These are phyloP conservation scores for Spirogloea muscicola DNA, from an alignment of 139 green algal genomes.

Conservation along the genomic window DNA sequence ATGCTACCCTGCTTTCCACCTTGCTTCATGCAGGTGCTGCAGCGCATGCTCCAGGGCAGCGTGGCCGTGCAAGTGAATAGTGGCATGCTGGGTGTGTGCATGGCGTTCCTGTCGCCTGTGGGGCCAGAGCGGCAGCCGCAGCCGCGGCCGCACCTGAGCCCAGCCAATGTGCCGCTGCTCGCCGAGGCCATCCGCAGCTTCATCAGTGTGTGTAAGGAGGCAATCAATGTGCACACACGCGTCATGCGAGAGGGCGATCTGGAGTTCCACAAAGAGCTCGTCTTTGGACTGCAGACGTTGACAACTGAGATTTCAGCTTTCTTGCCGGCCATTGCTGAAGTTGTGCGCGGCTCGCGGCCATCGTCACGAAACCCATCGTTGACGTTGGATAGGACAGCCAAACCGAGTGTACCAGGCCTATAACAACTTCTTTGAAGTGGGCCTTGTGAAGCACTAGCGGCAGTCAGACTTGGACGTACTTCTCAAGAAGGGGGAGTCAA, in stretches of 20 bases:
- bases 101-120: conserved; percentile 21
- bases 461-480: too few species aligned
- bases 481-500: too few species aligned
- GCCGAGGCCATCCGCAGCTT: conserved; percentile 27
- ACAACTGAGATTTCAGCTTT: conserved; percentile 17
- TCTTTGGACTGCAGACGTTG: conserved; percentile 29
- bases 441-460: too few species aligned
- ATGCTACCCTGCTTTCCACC: background rate
- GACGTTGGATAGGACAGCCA: too few species aligned
- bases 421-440: too few species aligned
- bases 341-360: too few species aligned
- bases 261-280: conserved; percentile 43
- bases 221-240: conserved; percentile 25
- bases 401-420: too few species aligned
- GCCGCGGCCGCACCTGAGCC: conserved; percentile 13
- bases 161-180: conserved; percentile 24
- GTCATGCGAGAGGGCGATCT: conserved; percentile 22
- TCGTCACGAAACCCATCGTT: too few species aligned
- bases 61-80: conserved; percentile 47
- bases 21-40: conserved; percentile 26
- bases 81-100: conserved; percentile 41
- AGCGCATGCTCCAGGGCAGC: conserved; percentile 44
- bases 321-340: conserved; percentile 28
- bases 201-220: conserved; percentile 36
- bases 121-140: background rate